Conservation (phyloP, 805 yeast species). For the Zygoascus tannicola region DNA sequence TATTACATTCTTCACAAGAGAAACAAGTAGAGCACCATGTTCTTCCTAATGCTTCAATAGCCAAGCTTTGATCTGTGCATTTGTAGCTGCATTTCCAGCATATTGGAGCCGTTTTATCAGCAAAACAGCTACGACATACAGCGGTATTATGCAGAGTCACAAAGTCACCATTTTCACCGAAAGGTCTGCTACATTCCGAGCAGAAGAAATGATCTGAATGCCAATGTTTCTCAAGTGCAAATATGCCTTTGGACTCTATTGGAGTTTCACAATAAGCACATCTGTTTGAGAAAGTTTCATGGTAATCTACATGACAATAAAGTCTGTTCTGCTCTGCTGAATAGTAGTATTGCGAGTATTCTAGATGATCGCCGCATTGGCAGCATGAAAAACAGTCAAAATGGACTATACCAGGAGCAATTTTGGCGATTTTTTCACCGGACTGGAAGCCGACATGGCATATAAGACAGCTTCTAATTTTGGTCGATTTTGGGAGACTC, state of each 20-base stretch:
- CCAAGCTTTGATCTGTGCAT: constrained; percentile 14
- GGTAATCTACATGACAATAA: constrained; percentile 28
- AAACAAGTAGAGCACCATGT: constrained; percentile 27
- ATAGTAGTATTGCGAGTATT: constrained; percentile 19
- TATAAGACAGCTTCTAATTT: constrained; percentile 12
- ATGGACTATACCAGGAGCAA: constrained; percentile 18
- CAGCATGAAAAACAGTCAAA: constrained; percentile 19
- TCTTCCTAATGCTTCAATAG: constrained; percentile 24
- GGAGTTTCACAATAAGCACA: constrained; percentile 25
- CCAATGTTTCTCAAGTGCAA: constrained; percentile 23
- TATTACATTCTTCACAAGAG: constrained; percentile 25
- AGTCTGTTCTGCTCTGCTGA: constrained; percentile 11
- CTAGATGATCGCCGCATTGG: constrained; percentile 16
- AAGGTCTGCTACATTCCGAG: constrained; percentile 23
- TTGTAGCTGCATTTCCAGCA: constrained; percentile 27
- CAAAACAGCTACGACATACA: constrained; percentile 23
- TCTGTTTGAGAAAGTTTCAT: constrained; percentile 24
- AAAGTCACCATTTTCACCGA: constrained; percentile 16
- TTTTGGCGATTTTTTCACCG: constrained; percentile 18
- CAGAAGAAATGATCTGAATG: constrained; percentile 28
- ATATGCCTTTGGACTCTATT: constrained; percentile 23
- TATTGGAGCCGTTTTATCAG: constrained; percentile 18
- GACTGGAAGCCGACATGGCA: constrained; percentile 27
- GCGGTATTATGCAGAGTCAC: constrained; percentile 16
- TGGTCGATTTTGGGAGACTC: too few species aligned